Conservation (phyloP, 768 basidiomycete genomes). For the Tylopilus intermedius region DNA sequence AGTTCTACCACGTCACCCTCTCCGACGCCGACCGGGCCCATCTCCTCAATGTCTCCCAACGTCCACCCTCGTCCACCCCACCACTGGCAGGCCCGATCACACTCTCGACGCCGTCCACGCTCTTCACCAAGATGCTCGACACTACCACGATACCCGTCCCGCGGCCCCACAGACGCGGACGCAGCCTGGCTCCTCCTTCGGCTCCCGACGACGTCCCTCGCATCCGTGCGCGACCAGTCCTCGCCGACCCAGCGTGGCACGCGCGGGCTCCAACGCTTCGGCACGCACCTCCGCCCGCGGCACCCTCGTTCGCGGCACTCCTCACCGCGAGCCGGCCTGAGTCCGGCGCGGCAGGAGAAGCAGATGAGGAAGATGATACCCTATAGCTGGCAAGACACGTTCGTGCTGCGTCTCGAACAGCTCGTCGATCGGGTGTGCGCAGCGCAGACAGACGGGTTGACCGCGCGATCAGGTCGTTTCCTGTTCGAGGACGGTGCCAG, state of each 20-base stretch:
- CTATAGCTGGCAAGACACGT: constrained; percentile 66
- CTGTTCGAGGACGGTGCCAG: constrained; percentile 79
- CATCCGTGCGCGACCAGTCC: constrained; percentile 34
- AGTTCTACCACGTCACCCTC: constrained; percentile 25
- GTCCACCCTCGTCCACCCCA: background rate
- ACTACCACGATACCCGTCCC: constrained; percentile 50
- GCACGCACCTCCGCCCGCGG: constrained; percentile 50
- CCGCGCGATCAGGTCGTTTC: constrained; percentile 66
- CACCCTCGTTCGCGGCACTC: constrained; percentile 15
- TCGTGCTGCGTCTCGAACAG: constrained; percentile 39
- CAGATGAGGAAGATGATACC: constrained; percentile 17
- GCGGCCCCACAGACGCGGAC: constrained; percentile 31
- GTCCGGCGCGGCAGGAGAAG: constrained; percentile 8
- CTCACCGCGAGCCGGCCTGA: background rate
- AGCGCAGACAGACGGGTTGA: constrained; percentile 24
- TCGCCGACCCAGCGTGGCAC: constrained; percentile 32
- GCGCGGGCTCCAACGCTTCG: constrained; percentile 55
- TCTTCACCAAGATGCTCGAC: constrained; percentile 40
- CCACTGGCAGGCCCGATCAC: constrained; percentile 25
- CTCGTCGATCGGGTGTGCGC: constrained; percentile 44
- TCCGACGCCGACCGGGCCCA: constrained; percentile 21
- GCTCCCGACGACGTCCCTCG: constrained; percentile 34
- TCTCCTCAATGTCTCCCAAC: constrained; percentile 23
- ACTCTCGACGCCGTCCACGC: constrained; percentile 32
- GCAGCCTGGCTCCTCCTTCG: constrained; percentile 30